Conservation (phyloP, 306 rosid genomes). For the Myrica gale region DNA sequence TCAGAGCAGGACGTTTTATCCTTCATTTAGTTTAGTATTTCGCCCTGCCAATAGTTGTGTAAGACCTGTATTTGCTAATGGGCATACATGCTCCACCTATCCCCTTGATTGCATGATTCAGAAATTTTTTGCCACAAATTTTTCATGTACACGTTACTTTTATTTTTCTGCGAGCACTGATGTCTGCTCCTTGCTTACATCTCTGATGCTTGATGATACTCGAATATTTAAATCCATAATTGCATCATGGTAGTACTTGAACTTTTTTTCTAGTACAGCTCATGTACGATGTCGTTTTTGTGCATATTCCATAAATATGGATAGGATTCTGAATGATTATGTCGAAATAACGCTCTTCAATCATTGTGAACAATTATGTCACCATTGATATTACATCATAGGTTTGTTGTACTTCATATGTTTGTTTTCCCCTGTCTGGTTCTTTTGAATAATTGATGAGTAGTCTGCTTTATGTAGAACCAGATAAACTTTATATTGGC, state of each 20-base stretch:
- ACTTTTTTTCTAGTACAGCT: neutral
- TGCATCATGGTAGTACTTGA: neutral
- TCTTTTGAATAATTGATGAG: conserved; percentile 13
- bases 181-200: neutral
- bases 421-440: neutral
- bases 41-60: neutral
- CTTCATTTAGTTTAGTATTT: neutral
- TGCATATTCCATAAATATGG: no score
- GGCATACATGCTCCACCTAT: neutral
- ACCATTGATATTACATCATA: neutral
- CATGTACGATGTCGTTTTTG: neutral
- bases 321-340: neutral
- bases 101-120: neutral
- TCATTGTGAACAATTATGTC: neutral
- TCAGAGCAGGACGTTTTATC: neutral
- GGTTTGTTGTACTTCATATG: neutral
- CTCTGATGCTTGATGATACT: neutral
- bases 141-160: neutral
- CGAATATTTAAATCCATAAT: neutral
- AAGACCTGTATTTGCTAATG: neutral
- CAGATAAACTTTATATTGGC: conserved; percentile 29
- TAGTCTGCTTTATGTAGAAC: conserved; percentile 29
- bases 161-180: neutral
- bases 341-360: neutral
- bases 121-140: neutral